Conservation (phyloP, 2,329 filamentous ascomycete species). For the Trichoderma sp. region DNA sequence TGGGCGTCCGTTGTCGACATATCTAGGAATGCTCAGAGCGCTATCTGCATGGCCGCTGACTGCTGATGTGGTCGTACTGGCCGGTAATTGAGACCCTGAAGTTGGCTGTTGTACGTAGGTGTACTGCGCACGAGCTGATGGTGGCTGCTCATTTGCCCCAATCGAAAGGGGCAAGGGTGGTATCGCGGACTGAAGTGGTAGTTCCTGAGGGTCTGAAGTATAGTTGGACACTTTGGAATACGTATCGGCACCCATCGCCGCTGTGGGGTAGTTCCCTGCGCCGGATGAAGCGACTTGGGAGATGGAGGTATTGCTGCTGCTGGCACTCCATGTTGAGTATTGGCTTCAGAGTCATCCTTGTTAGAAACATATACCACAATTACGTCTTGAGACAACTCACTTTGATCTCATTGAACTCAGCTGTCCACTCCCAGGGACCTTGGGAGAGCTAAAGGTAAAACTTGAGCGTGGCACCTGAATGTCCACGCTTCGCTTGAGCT, state of each 20-base stretch:
- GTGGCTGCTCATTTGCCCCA: conserved; percentile 46
- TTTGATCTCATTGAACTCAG: conserved; percentile 56
- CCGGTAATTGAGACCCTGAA: conserved; percentile 49
- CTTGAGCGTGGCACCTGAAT: conserved; percentile 55
- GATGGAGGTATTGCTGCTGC: conserved; percentile 43
- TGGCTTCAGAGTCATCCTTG: conserved; percentile 40
- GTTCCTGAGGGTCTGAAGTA: conserved; percentile 51
- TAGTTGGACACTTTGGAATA: conserved; percentile 55
- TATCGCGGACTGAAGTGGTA: conserved; percentile 53
- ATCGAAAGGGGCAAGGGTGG: conserved; percentile 53
- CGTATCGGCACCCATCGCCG: conserved; percentile 48
- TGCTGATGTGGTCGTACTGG: conserved; percentile 34
- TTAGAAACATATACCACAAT: not conserved
- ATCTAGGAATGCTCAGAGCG: conserved; percentile 53
- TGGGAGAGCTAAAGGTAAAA: conserved; percentile 58
- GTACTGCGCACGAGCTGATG: conserved; percentile 50
- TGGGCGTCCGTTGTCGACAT: conserved; percentile 55
- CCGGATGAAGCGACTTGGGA: conserved; percentile 49
- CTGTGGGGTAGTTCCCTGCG: conserved; percentile 47
- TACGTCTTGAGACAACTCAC: conserved; percentile 41
- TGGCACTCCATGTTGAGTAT: conserved; percentile 55
- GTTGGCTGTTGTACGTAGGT: conserved; percentile 52
- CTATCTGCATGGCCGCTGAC: conserved; percentile 40
- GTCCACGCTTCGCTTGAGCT: conserved; percentile 51
- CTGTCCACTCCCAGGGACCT: conserved; percentile 49